Evolutionary conservation across 192 early-diverging fungal genomes (phyloP), one percentile per base, ranked within the genome.

Genomic region (Coemansia sp.): DNA sequence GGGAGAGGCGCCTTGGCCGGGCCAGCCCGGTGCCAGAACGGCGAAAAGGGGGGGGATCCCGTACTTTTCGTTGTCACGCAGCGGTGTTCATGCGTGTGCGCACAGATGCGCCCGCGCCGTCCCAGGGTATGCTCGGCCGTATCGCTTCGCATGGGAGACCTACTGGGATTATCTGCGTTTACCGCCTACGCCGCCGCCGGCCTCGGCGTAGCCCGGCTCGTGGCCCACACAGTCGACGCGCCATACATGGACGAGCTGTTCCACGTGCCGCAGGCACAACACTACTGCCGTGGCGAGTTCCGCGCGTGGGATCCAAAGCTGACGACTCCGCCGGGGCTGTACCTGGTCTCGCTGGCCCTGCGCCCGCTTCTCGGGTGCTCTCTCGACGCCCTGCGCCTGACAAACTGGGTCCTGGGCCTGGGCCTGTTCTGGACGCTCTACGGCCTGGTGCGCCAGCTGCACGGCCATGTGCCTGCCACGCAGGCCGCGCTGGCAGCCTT

Each of bases 301-400:
- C 43, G 30, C 31, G 64, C 54, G 19, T 98, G 89, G 86, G 86
- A 98, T 56, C 83, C 85, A n/a, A 98, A 93, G 57, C 60, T 98
- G 19, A 98, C 95, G 0, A 98, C 95, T n/a, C 95, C 93, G 29
- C 93, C 95, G 16, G 95, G 93, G 10, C 78, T 96, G 78, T 98
- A 87, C 60, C 52, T 80, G 17, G 17, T 58, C 23, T 67, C 71
- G 22, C 37, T 60, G 13, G 28, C 22, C 17, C 51, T 16, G n/a
- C 44, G 20, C 29, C 1, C 14, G 27, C 19, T 4, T n/a, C 46
- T 23, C 12, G 14, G 27, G n/a, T 82, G 79, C 52, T 66, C 82
- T 3, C 35, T 39, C 0, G 33, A 25, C 4, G 39, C 64, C 13
- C 70, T 88, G 16, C 85, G 89, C 5, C 51, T 55, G 18, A 79